phyloP scores from a whole-genome alignment of 2,329 filamentous ascomycete species.

The Trichoderma semiorbis region DNA sequence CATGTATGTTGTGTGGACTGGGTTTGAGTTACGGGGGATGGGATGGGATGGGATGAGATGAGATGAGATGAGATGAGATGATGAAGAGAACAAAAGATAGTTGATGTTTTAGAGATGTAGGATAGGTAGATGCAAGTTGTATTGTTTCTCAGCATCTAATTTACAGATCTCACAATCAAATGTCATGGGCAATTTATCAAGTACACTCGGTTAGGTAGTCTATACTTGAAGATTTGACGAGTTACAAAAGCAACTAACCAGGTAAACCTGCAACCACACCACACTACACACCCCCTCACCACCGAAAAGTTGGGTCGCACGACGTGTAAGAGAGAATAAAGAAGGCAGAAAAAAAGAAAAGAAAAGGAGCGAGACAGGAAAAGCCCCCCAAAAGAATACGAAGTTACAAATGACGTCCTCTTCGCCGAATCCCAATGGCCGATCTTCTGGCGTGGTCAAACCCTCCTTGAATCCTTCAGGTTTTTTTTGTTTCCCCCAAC shows the following conservation, averaged over 20 bases:
- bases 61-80: neutral
- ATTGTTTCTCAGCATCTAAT: neutral
- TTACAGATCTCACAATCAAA: neutral
- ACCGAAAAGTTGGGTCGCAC: neutral
- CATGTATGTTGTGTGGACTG: neutral
- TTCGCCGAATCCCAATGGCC: neutral
- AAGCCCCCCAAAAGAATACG: neutral
- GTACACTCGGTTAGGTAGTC: neutral
- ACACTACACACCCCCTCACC: neutral
- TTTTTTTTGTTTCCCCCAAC: neutral
- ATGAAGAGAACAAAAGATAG: neutral
- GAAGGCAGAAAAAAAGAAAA: neutral
- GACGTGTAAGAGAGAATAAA: neutral
- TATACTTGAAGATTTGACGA: neutral
- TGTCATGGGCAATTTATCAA: neutral
- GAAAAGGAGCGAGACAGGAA: neutral
- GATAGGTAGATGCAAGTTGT: neutral
- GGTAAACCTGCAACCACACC: neutral
- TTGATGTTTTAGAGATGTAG: neutral
- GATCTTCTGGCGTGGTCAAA: neutral
- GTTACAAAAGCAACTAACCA: neutral
- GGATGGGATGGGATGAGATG: neutral
- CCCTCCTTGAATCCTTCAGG: neutral
- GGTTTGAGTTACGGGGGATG: neutral
- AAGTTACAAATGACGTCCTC: neutral